Evolutionary conservation across 495 filamentous ascomycete genomes (phyloP).

Genomic region (Neurospora sp.): DNA sequence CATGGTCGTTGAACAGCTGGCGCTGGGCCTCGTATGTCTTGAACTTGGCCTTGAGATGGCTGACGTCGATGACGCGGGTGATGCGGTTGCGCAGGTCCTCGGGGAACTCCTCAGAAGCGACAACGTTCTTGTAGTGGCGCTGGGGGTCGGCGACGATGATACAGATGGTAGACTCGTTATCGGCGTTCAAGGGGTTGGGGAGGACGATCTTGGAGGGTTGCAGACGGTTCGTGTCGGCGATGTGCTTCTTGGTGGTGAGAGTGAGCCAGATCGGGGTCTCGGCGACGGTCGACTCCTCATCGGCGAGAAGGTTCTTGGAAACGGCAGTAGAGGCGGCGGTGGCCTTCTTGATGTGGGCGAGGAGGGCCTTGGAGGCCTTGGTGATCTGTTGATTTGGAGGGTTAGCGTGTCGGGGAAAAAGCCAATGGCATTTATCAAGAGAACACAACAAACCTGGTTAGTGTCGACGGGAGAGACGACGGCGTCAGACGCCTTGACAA

Average conservation of each 20-base stretch:
- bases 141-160: constrained; percentile 68
- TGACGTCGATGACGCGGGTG: constrained; percentile 67
- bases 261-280: constrained; percentile 66
- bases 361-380: constrained; percentile 71
- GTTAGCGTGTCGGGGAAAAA: not conserved
- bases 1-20: constrained; percentile 70
- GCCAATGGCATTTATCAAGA: not conserved
- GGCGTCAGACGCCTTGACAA: constrained; percentile 19
- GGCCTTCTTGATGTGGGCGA: constrained; percentile 66
- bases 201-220: constrained; percentile 57
- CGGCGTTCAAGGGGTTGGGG: constrained; percentile 60
- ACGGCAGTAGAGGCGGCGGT: constrained; percentile 44
- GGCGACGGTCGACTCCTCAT: constrained; percentile 37
- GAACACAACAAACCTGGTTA: constrained; percentile 31
- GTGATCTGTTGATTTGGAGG: constrained; percentile 40
- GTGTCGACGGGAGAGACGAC: constrained; percentile 28
- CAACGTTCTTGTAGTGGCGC: constrained; percentile 78
- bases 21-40: constrained; percentile 76
- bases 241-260: constrained; percentile 80
- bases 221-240: constrained; percentile 33
- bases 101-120: constrained; percentile 67
- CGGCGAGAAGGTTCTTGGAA: constrained; percentile 67
- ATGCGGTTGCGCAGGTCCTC: constrained; percentile 59
- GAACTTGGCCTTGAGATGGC: constrained; percentile 78
- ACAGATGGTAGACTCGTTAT: constrained; percentile 56